phyloP scores from a whole-genome alignment of 345 rosid genomes.

The Euphorbia tirucalli region DNA sequence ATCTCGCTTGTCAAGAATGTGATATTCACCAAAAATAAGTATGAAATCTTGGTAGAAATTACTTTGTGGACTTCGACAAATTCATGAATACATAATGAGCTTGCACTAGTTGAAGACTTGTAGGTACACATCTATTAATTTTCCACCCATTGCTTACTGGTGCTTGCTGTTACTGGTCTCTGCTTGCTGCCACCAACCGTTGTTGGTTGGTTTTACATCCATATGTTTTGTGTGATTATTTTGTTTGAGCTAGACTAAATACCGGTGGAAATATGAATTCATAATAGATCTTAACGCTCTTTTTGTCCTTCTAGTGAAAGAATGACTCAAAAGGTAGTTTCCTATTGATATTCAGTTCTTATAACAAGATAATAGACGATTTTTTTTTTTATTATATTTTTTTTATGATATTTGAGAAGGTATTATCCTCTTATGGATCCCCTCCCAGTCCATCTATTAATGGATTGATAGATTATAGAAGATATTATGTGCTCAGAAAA shows the following conservation, averaged over 20 bases:
- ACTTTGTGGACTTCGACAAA: background rate
- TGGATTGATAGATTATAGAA: background rate
- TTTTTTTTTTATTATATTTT: no score
- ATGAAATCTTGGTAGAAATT: background rate
- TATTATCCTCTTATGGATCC: background rate
- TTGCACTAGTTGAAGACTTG: background rate
- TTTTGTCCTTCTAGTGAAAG: background rate
- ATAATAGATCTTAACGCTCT: background rate
- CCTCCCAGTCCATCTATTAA: background rate
- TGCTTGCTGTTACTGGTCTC: no score
- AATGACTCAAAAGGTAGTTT: no score
- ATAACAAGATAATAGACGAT: no score
- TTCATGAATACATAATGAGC: background rate
- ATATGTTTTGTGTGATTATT: no score
- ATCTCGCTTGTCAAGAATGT: background rate
- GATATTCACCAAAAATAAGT: background rate
- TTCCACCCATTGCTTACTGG: background rate
- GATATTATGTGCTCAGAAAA: background rate
- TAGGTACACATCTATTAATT: background rate
- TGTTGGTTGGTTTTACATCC: background rate
- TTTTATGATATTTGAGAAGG: background rate
- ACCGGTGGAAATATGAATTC: background rate
- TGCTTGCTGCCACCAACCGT: background rate
- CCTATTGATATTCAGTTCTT: background rate
- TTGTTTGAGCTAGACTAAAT: background rate